Percentiles rank a stretch among this genome's conserved stretches.
Evolutionary conservation across 108 stramenopile genomes (phyloP).

Genomic region (Cyclotella atomus): DNA sequence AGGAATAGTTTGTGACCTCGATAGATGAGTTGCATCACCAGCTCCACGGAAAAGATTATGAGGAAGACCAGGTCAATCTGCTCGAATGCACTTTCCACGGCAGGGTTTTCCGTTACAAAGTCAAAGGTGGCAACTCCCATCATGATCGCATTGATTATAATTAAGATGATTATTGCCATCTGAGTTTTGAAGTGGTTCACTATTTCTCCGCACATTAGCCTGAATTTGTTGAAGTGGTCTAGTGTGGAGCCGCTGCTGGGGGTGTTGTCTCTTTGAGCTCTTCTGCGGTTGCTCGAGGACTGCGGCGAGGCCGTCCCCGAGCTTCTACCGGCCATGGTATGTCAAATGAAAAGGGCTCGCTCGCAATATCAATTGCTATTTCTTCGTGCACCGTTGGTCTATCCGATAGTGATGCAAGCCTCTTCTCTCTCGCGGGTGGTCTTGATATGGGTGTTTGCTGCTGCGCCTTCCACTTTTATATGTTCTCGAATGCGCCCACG

Average conservation of each 20-base stretch:
- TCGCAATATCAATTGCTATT: not conserved
- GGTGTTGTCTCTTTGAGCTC: not conserved
- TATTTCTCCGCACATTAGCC: slow-evolving; percentile 37
- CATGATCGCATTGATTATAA: slow-evolving; percentile 67
- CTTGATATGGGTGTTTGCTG: too few species aligned
- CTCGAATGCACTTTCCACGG: slow-evolving; percentile 40
- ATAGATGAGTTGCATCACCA: slow-evolving; percentile 63
- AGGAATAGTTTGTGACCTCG: slow-evolving; percentile 49
- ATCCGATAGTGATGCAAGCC: too few species aligned
- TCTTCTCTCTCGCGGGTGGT: too few species aligned
- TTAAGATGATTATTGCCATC: slow-evolving; percentile 56
- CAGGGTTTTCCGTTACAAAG: slow-evolving; percentile 61
- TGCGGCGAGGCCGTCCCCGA: not conserved
- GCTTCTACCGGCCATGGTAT: not conserved
- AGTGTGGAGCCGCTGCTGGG: not conserved
- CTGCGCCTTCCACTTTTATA: too few species aligned
- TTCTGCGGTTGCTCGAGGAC: not conserved
- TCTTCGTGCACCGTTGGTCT: too few species aligned
- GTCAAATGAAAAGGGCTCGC: too few species aligned
- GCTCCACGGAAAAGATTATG: slow-evolving; percentile 66
- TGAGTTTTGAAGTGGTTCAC: slow-evolving; percentile 63
- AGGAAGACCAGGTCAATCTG: slow-evolving; percentile 55
- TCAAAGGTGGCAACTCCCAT: slow-evolving; percentile 79
- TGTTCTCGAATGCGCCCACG: too few species aligned
- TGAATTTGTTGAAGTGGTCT: not conserved